Percentiles rank a stretch among this genome's conserved stretches.
Evolutionary conservation across 768 basidiomycete species (phyloP).

Genomic region (Agrocybe chaxingu): DNA sequence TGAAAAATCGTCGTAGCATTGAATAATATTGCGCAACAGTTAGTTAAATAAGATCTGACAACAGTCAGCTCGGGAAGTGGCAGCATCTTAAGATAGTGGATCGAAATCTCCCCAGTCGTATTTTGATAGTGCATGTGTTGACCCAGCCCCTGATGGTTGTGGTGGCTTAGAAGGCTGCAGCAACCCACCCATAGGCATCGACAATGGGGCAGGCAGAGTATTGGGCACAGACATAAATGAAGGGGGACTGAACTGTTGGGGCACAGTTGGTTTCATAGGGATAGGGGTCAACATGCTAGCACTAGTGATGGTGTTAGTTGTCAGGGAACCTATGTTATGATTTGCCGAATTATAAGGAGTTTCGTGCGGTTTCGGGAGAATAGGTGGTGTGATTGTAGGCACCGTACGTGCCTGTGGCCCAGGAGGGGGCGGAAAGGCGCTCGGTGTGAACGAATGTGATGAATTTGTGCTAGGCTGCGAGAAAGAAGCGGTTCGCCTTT

Average conservation of each 20-base stretch:
- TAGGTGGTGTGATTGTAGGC: conserved; percentile 8
- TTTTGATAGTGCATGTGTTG: conserved; percentile 50
- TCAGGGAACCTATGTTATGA: conserved; percentile 49
- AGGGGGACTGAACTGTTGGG: conserved; percentile 19
- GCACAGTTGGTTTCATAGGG: conserved; percentile 6
- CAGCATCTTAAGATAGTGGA: conserved; percentile 49
- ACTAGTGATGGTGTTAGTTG: conserved; percentile 1
- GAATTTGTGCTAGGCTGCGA: conserved; percentile 6
- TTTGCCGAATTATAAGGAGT: conserved; percentile 37
- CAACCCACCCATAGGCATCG: conserved; percentile 40
- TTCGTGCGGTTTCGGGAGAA: conserved; percentile 17
- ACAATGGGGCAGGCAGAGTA: conserved; percentile 2
- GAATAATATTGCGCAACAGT: not conserved
- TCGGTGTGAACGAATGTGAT: conserved; percentile 10
- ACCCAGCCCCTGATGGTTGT: conserved; percentile 41
- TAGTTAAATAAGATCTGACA: no score
- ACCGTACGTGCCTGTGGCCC: conserved; percentile 1
- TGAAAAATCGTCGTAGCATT: not conserved
- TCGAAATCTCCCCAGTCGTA: conserved; percentile 84
- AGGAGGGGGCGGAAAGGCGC: conserved; percentile 16
- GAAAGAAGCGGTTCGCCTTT: conserved; percentile 6
- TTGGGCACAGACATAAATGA: conserved; percentile 1
- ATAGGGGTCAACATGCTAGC: not conserved
- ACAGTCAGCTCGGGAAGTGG: not conserved
- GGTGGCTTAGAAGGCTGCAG: conserved; percentile 63